A percentile compares a stretch with the other conserved stretches of the same genome.
phyloP scores from a whole-genome alignment of 352 stramenopile species.

The Hyaloperonospora brassicae region DNA sequence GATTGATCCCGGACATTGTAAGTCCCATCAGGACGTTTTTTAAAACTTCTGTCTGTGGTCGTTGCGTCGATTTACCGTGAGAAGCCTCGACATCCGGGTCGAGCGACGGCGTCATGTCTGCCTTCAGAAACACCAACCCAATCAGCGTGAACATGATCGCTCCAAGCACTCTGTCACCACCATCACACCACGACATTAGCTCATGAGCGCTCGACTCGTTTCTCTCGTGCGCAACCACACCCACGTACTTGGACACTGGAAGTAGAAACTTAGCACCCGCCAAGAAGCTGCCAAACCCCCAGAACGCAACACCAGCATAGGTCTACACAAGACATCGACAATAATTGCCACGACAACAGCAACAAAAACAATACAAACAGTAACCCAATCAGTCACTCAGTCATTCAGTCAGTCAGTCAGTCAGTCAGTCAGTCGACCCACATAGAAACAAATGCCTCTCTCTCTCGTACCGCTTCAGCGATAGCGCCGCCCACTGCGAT shows the following conservation, averaged over 20 bases:
- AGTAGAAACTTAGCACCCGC: slow-evolving; percentile 75
- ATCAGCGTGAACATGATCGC: slow-evolving; percentile 82
- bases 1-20: slow-evolving; percentile 86
- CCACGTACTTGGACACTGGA: slow-evolving; percentile 75
- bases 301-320: slow-evolving; percentile 84
- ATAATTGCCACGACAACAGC: slow-evolving; percentile 3
- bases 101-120: slow-evolving; percentile 69
- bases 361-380: slow-evolving; percentile 1
- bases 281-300: slow-evolving; percentile 85
- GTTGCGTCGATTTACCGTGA: slow-evolving; percentile 41
- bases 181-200: slow-evolving; percentile 6
- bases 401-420: too few relatives aligned
- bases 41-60: slow-evolving; percentile 53
- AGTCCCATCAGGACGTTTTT: slow-evolving; percentile 81
- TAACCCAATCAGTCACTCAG: neutral
- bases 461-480: slow-evolving; percentile 57
- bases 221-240: neutral
- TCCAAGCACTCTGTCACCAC: slow-evolving; percentile 52
- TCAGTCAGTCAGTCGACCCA: too few relatives aligned
- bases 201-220: neutral
- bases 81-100: slow-evolving; percentile 46
- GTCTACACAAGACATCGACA: slow-evolving; percentile 60
- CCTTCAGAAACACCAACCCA: slow-evolving; percentile 70
- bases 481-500: slow-evolving; percentile 79
- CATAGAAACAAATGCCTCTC: too few relatives aligned